Percentiles rank a stretch among this genome's conserved stretches.
Conservation (phyloP, 306 rosid species). For the Trichosanthes truncata region DNA sequence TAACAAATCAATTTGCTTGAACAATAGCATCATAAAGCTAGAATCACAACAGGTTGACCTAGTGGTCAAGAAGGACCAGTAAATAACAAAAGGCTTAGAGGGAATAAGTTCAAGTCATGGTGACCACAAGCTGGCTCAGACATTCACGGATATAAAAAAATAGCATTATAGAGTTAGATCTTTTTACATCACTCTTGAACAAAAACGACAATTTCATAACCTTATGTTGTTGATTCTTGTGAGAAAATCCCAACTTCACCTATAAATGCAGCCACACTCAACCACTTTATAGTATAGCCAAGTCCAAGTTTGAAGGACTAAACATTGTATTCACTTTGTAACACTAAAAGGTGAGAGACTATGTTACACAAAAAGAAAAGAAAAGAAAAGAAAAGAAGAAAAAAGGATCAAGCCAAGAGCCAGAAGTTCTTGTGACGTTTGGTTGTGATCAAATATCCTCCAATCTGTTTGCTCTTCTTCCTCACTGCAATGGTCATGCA, state of each 20-base stretch:
- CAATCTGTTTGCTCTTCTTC: slow-evolving; percentile 57
- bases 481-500: slow-evolving; percentile 87
- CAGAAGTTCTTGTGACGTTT: slow-evolving; percentile 81
- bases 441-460: slow-evolving; percentile 89
- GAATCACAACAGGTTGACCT: not conserved
- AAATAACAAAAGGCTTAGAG: no score
- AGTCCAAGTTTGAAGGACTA: slow-evolving; percentile 1
- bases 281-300: slow-evolving; percentile 9
- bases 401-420: slow-evolving; percentile 66
- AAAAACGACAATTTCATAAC: not conserved
- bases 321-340: not conserved
- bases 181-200: no score
- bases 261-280: not conserved
- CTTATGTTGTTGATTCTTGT: not conserved
- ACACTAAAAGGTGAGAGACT: not conserved
- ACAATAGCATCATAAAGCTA: no score
- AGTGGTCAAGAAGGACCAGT: not conserved
- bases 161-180: no score
- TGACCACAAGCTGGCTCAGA: no score
- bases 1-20: no score
- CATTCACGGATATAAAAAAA: no score
- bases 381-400: not conserved
- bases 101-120: no score
- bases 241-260: not conserved
- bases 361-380: not conserved